A percentile compares a stretch with the other conserved stretches of the same genome.
Conservation (phyloP, 495 filamentous ascomycete genomes). For the Aspergillus mulundensis region DNA sequence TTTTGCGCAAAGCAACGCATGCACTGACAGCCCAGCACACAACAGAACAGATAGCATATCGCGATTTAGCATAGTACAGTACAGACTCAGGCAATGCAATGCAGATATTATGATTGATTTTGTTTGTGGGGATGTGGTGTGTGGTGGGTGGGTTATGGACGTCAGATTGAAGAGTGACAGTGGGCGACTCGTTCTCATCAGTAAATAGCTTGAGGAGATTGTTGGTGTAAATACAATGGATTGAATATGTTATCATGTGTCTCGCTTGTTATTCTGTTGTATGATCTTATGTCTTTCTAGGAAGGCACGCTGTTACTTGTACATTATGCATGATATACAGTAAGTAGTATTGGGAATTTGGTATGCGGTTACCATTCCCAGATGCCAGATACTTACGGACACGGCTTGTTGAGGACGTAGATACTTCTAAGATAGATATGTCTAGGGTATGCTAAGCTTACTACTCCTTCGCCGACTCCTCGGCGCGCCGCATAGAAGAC, state of each 20-base stretch:
- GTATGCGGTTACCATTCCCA: too few species aligned
- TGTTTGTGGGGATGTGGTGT: neutral
- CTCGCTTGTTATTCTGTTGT: too few species aligned
- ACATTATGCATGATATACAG: too few species aligned
- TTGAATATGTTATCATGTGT: neutral
- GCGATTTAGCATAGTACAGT: neutral
- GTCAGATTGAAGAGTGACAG: too few species aligned
- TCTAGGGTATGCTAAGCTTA: neutral
- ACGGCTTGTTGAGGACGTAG: too few species aligned
- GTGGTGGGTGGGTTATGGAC: too few species aligned
- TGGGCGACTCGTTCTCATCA: too few species aligned
- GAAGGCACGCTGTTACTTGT: too few species aligned
- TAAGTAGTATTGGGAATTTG: too few species aligned
- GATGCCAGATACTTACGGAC: too few species aligned
- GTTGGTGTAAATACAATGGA: neutral
- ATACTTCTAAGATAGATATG: too few species aligned
- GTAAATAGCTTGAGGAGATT: neutral
- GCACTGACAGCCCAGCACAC: neutral
- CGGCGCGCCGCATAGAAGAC: slow-evolving; percentile 15
- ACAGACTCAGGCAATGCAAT: neutral
- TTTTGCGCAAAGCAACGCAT: neutral
- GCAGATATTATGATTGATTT: neutral
- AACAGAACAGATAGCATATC: neutral
- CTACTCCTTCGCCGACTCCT: slow-evolving; percentile 10
- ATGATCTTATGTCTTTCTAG: too few species aligned